phyloP scores from a whole-genome alignment of 768 basidiomycete species.

The Royoungia palumana region DNA sequence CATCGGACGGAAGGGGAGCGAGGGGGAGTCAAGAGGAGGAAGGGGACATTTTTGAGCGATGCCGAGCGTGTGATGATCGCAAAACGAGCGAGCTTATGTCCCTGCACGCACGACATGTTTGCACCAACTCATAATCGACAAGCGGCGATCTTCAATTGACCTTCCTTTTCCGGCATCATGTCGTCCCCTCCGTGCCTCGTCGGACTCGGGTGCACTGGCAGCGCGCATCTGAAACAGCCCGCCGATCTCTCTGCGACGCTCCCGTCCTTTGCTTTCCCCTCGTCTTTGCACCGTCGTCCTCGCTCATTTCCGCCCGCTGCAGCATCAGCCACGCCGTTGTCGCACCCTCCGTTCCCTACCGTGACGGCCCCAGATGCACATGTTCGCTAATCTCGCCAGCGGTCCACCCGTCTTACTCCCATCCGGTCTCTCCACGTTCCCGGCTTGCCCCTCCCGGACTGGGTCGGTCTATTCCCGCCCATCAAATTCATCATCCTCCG shows the following conservation, averaged over 20 bases:
- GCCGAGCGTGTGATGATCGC: not conserved
- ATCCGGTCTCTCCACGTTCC: not conserved
- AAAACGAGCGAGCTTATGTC: not conserved
- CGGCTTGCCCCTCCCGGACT: not conserved
- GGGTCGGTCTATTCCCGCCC: slow-evolving; percentile 11
- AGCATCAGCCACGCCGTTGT: slow-evolving; percentile 8
- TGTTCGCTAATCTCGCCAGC: slow-evolving; percentile 11
- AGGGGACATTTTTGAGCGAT: not conserved
- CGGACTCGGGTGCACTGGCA: too few relatives aligned
- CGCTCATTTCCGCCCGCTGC: slow-evolving; percentile 20
- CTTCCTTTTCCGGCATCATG: slow-evolving; percentile 9
- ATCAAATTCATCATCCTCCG: not conserved
- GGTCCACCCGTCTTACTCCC: slow-evolving; percentile 9
- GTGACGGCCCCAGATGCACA: slow-evolving; percentile 16
- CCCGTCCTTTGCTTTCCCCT: too few relatives aligned
- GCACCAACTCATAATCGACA: not conserved
- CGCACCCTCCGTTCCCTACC: slow-evolving; percentile 9
- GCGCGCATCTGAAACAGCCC: too few relatives aligned
- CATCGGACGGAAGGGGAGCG: slow-evolving; percentile 30
- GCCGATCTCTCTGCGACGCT: too few relatives aligned
- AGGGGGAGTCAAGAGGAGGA: slow-evolving; percentile 7
- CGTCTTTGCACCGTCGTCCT: too few relatives aligned
- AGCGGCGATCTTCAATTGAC: slow-evolving; percentile 19
- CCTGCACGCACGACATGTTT: slow-evolving; percentile 7
- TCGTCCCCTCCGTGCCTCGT: too few relatives aligned